Evolutionary conservation across 2,329 filamentous ascomycete species (phyloP), one percentile per base, ranked within the genome.

Genomic region (Zymoseptoria brevis): DNA sequence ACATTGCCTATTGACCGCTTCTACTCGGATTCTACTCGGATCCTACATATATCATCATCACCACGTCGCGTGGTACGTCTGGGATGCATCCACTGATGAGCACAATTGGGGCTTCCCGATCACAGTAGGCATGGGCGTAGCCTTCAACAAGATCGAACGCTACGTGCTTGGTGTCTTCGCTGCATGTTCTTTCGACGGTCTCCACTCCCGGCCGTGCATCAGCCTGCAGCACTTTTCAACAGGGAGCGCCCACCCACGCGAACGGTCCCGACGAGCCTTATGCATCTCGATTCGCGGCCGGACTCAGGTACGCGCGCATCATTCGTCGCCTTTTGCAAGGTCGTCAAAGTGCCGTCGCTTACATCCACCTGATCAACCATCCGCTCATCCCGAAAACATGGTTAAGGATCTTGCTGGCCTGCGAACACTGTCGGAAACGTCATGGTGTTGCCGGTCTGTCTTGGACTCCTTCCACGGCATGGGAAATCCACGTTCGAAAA

Each of bases 301-400:
- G 50, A 41, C 11, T 29, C 57, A 59, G 57, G 48, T 53, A 54
- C 51, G 21, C 30, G 50, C 29, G 5, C 53, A 22, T 60, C 51
- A 61, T 58, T 61, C 56, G 59, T 45, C 35, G 13, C 13, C 35
- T 45, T 45, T 45, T 16, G 5, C 16, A 45, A 45, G 6, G 16
- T 45, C 35, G 6, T 16, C 35, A 45, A 45, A 45, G 13, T 45
- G 35, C 35, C 35, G 35, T 45, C 35, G 35, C 35, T 45, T 45
- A 16, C 13, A 45, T 45, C 35, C 35, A n/a, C 35, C 11, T 45
- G 35, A 45, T n/a, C 26, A 29, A 29, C 35, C 35, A n/a, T 45
- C 35, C 35, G 35, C 7, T 16, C 13, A 16, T 16, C 35, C 35
- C 35, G 35, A 45, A 45, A 16, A 45, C 35, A 45, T 45, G 35